Conservation (phyloP, 305 asterid species). For the Salvia sclarea region DNA sequence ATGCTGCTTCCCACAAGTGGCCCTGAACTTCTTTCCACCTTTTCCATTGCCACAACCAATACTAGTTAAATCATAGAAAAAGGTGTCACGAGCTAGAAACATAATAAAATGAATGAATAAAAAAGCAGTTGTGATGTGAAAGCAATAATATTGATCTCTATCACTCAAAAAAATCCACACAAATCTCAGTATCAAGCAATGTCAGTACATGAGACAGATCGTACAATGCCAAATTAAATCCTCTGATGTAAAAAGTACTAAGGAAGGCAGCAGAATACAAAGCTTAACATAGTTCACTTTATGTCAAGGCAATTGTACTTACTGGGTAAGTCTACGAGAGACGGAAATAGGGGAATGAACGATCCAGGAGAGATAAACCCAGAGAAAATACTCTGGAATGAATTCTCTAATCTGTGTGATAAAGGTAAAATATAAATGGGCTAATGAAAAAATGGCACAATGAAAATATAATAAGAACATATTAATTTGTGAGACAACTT, state of each 20-base stretch:
- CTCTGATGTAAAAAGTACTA: slow-evolving; percentile 13
- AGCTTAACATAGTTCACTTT: neutral
- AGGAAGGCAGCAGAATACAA: slow-evolving; percentile 11
- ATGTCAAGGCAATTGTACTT: slow-evolving; percentile 42
- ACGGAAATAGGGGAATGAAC: slow-evolving; percentile 75
- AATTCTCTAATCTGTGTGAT: slow-evolving; percentile 60
- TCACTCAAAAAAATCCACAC: slow-evolving; percentile 14
- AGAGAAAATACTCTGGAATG: slow-evolving; percentile 54
- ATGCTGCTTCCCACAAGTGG: slow-evolving; percentile 88
- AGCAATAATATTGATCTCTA: slow-evolving; percentile 18
- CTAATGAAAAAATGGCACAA: slow-evolving; percentile 13
- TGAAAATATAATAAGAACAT: slow-evolving; percentile 11
- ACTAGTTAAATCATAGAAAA: slow-evolving; percentile 47
- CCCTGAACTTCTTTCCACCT: slow-evolving; percentile 86
- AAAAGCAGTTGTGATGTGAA: slow-evolving; percentile 12
- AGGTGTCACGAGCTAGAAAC: slow-evolving; percentile 23
- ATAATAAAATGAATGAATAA: slow-evolving; percentile 14
- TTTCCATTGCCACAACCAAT: slow-evolving; percentile 91
- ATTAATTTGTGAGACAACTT: slow-evolving; percentile 2
- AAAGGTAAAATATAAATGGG: slow-evolving; percentile 25
- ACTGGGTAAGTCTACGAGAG: slow-evolving; percentile 85
- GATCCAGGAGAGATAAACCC: slow-evolving; percentile 81
- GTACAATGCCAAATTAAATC: slow-evolving; percentile 4
- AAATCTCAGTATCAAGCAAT: slow-evolving; percentile 2
- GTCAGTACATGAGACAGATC: slow-evolving; percentile 9